Base-by-base conservation (phyloP, 441 rosid species). In the Geranium incanum region DNA sequence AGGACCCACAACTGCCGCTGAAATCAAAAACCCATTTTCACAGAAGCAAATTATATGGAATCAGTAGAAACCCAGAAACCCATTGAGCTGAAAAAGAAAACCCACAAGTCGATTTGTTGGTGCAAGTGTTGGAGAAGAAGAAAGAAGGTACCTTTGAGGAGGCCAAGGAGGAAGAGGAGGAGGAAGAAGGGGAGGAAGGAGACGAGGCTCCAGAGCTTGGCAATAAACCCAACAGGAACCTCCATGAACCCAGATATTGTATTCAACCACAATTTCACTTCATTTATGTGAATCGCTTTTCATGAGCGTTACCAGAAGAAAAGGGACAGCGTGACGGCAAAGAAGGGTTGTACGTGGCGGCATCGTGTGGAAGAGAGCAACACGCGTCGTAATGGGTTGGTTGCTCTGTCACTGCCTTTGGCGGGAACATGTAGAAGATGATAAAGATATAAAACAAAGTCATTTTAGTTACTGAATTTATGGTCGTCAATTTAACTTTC, bases 131-230 rank as follows among this genome's bases (percentile, higher is more conserved):
- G 55, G 45, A 33, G 4, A 38, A 5, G 67, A 9, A 28, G 5
- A 16, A 43, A n/a, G 7, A 19, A 3, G 50, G 1, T 77, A 89
- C 94, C 94, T 79, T 93, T 91, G 70, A 83, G 74, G 73, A 85
- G 71, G 75, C 95, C 93, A 48, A 93, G 88, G 72, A 83, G 69
- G 41, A 85, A 76, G 68, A 91, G 86, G 71, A 83, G 75, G 81
- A 79, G 69, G 85, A 93, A 91, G 85, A 82, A 85, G 39, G 97
- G 94, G 77, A 93, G 78, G 72, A 91, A 91, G 13, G 83, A 79
- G 19, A 88, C 3, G 55, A 91, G 85, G 74, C 88, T 89, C 97
- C 94, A 86, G 6, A 91, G 81, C 76, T 80, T 88, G 68, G 83
- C 84, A 70, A 85, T 67, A 70, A 88, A 84, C 64, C 94, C 90